Evolutionary conservation across 2,329 filamentous ascomycete genomes (phyloP).

Genomic region (Dactylellina leptospora): DNA sequence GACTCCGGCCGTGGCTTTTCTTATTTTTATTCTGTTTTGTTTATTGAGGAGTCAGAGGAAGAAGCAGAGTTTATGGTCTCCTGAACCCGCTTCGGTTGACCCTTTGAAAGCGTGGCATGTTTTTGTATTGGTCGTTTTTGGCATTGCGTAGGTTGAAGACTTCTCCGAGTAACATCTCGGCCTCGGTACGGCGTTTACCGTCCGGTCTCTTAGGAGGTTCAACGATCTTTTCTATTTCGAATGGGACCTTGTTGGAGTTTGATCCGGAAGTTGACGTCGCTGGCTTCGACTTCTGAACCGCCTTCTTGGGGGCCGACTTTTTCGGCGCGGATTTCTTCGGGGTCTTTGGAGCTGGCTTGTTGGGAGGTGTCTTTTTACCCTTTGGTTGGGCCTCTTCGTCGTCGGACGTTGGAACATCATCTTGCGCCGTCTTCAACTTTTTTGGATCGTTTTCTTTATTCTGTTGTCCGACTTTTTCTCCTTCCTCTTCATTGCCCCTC

Average conservation of each 20-base stretch:
- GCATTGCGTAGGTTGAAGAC: background rate
- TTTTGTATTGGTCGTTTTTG: background rate
- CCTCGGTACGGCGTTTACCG: constrained; percentile 3
- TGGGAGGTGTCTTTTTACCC: too few relatives aligned
- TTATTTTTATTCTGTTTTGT: too few relatives aligned
- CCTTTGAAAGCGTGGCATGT: background rate
- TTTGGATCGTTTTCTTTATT: background rate
- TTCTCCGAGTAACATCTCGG: background rate
- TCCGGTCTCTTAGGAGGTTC: background rate
- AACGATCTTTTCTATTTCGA: too few relatives aligned
- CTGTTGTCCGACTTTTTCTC: background rate
- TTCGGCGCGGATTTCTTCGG: too few relatives aligned
- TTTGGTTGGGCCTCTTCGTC: too few relatives aligned
- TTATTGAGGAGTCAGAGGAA: too few relatives aligned
- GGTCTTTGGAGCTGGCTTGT: too few relatives aligned
- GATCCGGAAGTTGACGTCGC: too few relatives aligned
- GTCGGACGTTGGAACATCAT: too few relatives aligned
- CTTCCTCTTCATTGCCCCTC: background rate
- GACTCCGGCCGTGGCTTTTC: too few relatives aligned
- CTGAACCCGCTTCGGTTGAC: constrained; percentile 33
- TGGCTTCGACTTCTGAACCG: background rate
- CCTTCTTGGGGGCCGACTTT: background rate
- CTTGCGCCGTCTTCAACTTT: background rate
- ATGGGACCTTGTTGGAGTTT: too few relatives aligned
- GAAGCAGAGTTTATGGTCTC: too few relatives aligned